Evolutionary conservation across 192 early-diverging fungal species (phyloP), one percentile per base, ranked within the genome.

Genomic region (Coemansia biformis): DNA sequence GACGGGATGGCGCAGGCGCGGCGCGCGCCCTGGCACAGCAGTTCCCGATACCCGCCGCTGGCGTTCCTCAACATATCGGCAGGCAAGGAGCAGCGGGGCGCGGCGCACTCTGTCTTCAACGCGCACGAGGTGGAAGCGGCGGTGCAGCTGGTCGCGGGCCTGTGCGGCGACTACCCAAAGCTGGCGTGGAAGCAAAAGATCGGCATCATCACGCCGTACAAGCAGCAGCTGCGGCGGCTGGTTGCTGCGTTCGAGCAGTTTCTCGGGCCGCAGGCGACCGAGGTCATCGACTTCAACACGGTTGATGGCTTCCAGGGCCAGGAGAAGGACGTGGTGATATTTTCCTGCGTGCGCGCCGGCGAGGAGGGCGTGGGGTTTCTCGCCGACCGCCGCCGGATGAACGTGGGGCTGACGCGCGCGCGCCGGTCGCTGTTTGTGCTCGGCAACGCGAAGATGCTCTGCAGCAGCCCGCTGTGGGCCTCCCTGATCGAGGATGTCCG

Each of bases 251-350:
- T 98, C 46, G 55, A 64, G 9, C 35, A 62, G n/a, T 38, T 50
- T n/a, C 87, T 88, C 69, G 89, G 88, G 0, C 28, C 46, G 1
- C 47, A 52, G 4, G 78, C 87, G 18, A 71, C 86, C 1, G 75
- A 88, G 22, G 73, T 75, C 3, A 81, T 98, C 3, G 92, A 96
- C 54, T 85, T 96, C 54, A 93, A 95, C 60, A 96, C 93, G 1
- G 90, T 96, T 14, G 92, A 97, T 63, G 93, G 92, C 10, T 98
- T 98, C 57, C 93, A 98, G 71, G 95, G 93, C 6, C 89, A 94
- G 65, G 93, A 96, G 59, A 96, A 96, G 60, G 95, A 96, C 16
- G 87, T 96, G 30, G 90, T 98, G 26, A 90, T 98, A 39, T 87
- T 98, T 46, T 93, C 90, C 0, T 93, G 90, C 50, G 96, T 98